Evolutionary conservation across 805 yeast genomes (phyloP), one percentile per base, ranked within the genome.

Genomic region (Candida cerambycidarum): DNA sequence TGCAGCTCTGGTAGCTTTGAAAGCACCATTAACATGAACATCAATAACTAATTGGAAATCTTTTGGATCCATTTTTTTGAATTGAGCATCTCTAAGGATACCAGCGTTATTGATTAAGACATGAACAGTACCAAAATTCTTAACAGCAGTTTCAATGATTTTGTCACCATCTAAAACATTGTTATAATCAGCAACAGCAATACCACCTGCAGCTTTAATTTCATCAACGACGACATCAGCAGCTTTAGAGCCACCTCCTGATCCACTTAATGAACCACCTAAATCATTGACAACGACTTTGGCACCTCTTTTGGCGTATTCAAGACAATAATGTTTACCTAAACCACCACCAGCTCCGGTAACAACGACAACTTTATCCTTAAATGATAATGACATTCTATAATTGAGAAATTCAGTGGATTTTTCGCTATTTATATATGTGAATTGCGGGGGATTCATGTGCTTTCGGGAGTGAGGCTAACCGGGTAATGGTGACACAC

Each of bases 321-420:
- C 89, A 24, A 89, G 68, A 4, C 97, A 95, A 65, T 92, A 92
- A 38, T 81, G 81, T 56, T 77, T 85, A 17, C 99, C 99, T 34
- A 92, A 76, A 14, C 98, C 99, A 53, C 97, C 98, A 51, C 99
- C 99, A 37, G 97, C 93, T 25, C 99, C 99, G 38, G 97, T 92
- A 61, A 92, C 82, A 44, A 92, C 81, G 25, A 92, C 97, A 33
- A 92, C 97, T 62, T 85, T 83, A 55, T 82, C 89, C 56, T 87
- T 84, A 58, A 83, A 88, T 28, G 71, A 62, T 48, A 65, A 53
- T 13, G 65, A 58, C 71, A 64, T 63, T 23, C 32, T 43, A 18
- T 9, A 13, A 6, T 18, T 19, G 38, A 24, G 23, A 34, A 23
- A 16, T 32, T 18, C 29, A 25, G 29, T 23, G 38, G 38, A 34